A percentile compares a stretch with the other conserved stretches of the same genome.
Conservation (phyloP, 345 rosid species). For the Syzygium aromaticum region DNA sequence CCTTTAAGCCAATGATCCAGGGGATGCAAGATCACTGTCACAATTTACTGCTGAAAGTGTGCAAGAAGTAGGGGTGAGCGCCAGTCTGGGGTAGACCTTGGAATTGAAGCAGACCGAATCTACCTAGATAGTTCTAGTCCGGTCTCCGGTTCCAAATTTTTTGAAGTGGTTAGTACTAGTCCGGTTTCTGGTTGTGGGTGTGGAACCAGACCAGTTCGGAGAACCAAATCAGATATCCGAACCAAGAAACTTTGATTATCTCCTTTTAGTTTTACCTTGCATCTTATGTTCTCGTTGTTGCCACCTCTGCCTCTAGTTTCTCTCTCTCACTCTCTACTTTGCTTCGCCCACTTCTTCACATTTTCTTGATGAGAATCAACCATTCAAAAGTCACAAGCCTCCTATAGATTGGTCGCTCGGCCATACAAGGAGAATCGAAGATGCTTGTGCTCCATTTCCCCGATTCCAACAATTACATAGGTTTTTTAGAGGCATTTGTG, state of each 20-base stretch:
- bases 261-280: background rate
- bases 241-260: background rate
- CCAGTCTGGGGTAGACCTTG: background rate
- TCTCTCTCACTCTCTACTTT: background rate
- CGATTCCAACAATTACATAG: background rate
- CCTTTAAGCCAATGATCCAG: background rate
- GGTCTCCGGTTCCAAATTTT: background rate
- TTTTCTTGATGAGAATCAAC: background rate
- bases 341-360: background rate
- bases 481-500: background rate
- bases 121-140: background rate
- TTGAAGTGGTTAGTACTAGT: background rate
- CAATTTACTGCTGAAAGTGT: background rate
- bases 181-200: background rate
- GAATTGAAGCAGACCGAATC: background rate
- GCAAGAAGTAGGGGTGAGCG: background rate
- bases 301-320: background rate
- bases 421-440: background rate
- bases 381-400: background rate
- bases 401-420: background rate
- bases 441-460: background rate
- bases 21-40: background rate
- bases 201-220: accelerated
- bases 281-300: background rate
- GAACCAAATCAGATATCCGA: background rate